Evolutionary conservation across 345 rosid species (phyloP), one percentile per base, ranked within the genome.

Genomic region (Arabis alpina): DNA sequence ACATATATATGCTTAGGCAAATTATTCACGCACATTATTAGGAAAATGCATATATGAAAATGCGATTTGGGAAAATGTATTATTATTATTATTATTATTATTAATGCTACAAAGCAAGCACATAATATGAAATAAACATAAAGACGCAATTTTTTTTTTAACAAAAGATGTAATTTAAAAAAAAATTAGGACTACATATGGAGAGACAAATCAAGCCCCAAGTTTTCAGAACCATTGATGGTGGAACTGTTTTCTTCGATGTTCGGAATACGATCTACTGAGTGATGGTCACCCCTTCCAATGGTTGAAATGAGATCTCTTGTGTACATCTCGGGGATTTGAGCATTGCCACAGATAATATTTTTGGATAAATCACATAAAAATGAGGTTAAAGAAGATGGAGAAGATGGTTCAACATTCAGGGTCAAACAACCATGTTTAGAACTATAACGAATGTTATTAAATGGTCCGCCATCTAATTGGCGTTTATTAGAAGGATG

Each of bases 221-320:
- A 64, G 49, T 56, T 65, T 39, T 64, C 64, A 39, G 13, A 13
- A 48, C 2, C 16, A 48, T 37, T 37, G 3, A 27, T 39, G 42
- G 39, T 15, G 16, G 52, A 39, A 54, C 50, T 55, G 3, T 39
- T 47, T 56, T 28, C 64, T 28, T 12, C 25, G 0, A 44, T 4
- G 0, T 36, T 63, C 24, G 63, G 10, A 62, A 23, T 5, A 70
- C 11, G 48, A 62, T 62, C 56, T 14, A 12, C 23, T 10, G 56
- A 39, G 41, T 48, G 14, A 8, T 10, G 24, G 40, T 55, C 65
- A 56, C 37, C 58, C 8, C 52, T 40, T 48, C 65, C 65, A 64
- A 64, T 15, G 53, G 71, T 57, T 30, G 77, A 73, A 49, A 73
- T 73, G 66, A 73, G 66, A 65, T 73, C 60, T 51, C 47, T 65